Evolutionary conservation across 768 basidiomycete genomes (phyloP).

Genomic region (Mycena filopes): DNA sequence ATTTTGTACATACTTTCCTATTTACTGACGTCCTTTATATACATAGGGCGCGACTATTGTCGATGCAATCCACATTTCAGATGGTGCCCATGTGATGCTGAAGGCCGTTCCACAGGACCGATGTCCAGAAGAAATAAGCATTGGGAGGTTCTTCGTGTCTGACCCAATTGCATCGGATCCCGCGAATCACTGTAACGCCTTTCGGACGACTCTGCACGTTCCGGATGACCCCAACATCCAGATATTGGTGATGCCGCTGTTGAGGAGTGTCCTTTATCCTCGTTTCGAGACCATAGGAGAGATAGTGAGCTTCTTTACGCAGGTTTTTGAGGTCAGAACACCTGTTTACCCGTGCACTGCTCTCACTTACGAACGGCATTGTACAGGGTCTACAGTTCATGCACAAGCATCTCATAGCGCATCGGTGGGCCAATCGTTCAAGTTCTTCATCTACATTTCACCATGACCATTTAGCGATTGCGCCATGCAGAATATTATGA

Average conservation of each 20-base stretch:
- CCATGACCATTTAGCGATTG: conserved; percentile 34
- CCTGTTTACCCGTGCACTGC: neutral
- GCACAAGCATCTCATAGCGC: conserved; percentile 42
- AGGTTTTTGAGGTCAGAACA: conserved; percentile 49
- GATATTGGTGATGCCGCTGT: conserved; percentile 44
- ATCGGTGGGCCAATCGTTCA: too few relatives aligned
- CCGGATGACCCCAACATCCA: conserved; percentile 34
- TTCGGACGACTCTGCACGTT: conserved; percentile 35
- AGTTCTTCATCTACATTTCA: neutral
- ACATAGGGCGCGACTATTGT: too few relatives aligned
- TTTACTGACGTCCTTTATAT: too few relatives aligned
- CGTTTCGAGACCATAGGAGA: conserved; percentile 49
- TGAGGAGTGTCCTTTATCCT: conserved; percentile 39
- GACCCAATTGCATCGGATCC: conserved; percentile 30
- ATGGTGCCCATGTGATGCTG: conserved; percentile 38
- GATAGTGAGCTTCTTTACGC: conserved; percentile 43
- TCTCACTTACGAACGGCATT: neutral
- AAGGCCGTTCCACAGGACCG: neutral
- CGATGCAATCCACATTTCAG: too few relatives aligned
- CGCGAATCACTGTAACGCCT: conserved; percentile 48
- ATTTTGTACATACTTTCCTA: neutral
- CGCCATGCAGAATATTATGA: conserved; percentile 45
- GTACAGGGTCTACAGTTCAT: conserved; percentile 46
- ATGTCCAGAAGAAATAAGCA: conserved; percentile 42
- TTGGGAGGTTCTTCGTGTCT: conserved; percentile 40